These are phyloP conservation scores for Mercurialis annua DNA, from an alignment of 345 rosid genomes.

Conservation along the genomic window DNA sequence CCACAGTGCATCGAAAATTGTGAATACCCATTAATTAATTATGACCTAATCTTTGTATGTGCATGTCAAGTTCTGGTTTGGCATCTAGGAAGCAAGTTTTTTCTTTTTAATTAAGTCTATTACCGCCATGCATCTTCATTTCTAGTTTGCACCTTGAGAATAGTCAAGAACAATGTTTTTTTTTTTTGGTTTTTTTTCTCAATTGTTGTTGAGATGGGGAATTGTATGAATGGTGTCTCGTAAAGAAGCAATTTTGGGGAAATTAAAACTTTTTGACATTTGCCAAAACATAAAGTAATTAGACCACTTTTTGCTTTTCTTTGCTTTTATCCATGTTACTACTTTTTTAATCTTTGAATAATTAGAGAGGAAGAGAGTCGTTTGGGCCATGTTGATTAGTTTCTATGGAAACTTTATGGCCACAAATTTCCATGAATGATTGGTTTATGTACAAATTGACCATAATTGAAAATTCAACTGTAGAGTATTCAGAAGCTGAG, in stretches of 20 bases:
- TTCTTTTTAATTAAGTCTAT: conserved; percentile 5
- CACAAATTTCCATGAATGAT: conserved; percentile 31
- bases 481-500: not conserved
- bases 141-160: conserved; percentile 14
- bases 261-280: conserved; percentile 58
- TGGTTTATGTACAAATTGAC: conserved; percentile 15
- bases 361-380: conserved; percentile 5
- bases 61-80: conserved; percentile 14
- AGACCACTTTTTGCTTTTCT: conserved; percentile 22
- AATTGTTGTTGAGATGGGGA: conserved; percentile 20
- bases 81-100: conserved; percentile 32
- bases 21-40: not conserved
- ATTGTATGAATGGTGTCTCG: conserved; percentile 29
- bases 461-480: not conserved
- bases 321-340: conserved; percentile 29
- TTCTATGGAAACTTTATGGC: conserved; percentile 10
- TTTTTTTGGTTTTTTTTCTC: not conserved
- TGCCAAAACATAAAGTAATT: conserved; percentile 29
- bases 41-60: not conserved
- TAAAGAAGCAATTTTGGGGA: conserved; percentile 38
- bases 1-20: not conserved
- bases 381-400: conserved; percentile 21
- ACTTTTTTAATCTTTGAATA: conserved; percentile 17
- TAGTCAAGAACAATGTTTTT: not conserved
- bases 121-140: not conserved